These are phyloP conservation scores for Aspergillus vadensis DNA, from an alignment of 2,329 filamentous ascomycete species.

Conservation along the genomic window DNA sequence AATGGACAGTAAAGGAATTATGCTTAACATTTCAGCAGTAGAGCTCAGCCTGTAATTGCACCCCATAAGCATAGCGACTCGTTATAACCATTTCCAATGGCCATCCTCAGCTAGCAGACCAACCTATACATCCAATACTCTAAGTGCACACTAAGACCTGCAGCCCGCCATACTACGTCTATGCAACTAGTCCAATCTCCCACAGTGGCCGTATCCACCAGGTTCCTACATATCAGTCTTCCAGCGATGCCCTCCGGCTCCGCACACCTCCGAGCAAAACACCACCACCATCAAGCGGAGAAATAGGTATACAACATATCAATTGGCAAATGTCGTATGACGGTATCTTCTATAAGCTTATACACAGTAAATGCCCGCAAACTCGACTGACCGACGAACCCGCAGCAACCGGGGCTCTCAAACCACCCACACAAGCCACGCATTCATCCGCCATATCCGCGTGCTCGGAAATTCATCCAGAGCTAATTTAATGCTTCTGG, in stretches of 20 bases:
- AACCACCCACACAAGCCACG: conserved; percentile 21
- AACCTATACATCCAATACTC: background rate
- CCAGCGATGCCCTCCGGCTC: background rate
- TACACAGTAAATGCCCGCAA: conserved; percentile 38
- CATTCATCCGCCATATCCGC: conserved; percentile 20
- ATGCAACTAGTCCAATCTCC: background rate
- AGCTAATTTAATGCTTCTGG: conserved; percentile 39
- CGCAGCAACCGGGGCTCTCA: conserved; percentile 22
- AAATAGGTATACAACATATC: conserved; percentile 43
- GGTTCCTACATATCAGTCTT: background rate
- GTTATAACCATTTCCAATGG: background rate
- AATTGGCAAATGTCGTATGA: conserved; percentile 38
- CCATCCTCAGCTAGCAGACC: too few relatives aligned
- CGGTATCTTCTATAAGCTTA: conserved; percentile 44
- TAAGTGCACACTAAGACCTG: background rate
- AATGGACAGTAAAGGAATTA: background rate
- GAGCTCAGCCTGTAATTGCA: background rate
- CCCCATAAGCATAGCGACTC: background rate
- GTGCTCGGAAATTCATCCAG: conserved; percentile 20
- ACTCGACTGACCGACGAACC: conserved; percentile 27
- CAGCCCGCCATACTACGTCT: background rate
- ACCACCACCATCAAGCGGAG: background rate
- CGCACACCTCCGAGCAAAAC: background rate
- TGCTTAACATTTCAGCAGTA: background rate
- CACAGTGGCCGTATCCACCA: background rate